Conservation (phyloP, 2,329 filamentous ascomycete genomes). For the Sporothrix inflata region DNA sequence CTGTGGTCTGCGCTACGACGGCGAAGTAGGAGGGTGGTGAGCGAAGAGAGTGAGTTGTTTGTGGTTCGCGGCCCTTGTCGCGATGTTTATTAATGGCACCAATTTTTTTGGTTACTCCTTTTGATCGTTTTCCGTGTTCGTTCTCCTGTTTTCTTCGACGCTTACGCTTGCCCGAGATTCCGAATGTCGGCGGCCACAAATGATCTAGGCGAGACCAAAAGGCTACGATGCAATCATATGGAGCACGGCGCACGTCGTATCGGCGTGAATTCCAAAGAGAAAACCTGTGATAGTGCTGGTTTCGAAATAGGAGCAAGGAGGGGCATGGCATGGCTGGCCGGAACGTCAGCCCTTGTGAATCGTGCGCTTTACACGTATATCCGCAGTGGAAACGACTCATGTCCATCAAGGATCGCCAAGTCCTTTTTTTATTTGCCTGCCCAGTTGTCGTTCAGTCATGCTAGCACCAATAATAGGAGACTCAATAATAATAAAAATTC, state of each 20-base stretch:
- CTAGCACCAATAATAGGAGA: neutral
- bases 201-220: neutral
- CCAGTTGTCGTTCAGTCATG: neutral
- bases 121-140: neutral
- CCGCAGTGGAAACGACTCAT: constrained; percentile 13
- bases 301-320: neutral
- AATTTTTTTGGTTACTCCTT: neutral
- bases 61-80: neutral
- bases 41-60: neutral
- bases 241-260: constrained; percentile 15
- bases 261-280: neutral
- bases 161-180: constrained; percentile 13
- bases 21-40: neutral
- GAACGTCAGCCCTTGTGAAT: constrained; percentile 9
- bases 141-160: neutral
- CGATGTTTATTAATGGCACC: constrained; percentile 10
- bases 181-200: constrained; percentile 11
- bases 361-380: neutral
- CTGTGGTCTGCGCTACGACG: neutral
- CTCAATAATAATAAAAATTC: neutral
- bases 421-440: neutral
- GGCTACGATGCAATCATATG: neutral
- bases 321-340: neutral
- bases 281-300: neutral
- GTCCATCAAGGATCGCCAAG: constrained; percentile 14